phyloP scores from a whole-genome alignment of 495 filamentous ascomycete species.

The Aspergillus egyptiacus region DNA sequence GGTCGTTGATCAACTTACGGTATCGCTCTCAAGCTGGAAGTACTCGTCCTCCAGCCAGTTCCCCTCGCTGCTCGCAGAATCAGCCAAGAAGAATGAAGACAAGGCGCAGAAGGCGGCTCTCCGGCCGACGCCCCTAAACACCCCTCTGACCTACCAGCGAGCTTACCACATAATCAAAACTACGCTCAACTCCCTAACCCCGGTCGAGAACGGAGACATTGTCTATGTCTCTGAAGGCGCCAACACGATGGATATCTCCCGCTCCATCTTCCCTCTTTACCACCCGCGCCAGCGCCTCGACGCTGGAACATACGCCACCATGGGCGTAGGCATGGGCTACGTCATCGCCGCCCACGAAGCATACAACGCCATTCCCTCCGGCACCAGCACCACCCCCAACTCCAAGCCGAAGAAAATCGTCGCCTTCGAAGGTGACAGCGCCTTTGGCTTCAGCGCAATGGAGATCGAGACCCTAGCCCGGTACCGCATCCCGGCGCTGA shows the following conservation, averaged over 20 bases:
- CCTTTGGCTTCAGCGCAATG: constrained; percentile 58
- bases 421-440: constrained; percentile 56
- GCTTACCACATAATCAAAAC: constrained; percentile 51
- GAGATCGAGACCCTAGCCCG: constrained; percentile 63
- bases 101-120: constrained; percentile 35
- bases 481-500: constrained; percentile 54
- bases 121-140: constrained; percentile 25
- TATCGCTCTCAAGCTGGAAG: constrained; percentile 37
- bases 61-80: constrained; percentile 25
- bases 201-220: constrained; percentile 42
- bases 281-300: constrained; percentile 57
- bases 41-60: constrained; percentile 37
- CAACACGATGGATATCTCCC: constrained; percentile 64
- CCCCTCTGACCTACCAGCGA: constrained; percentile 49
- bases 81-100: constrained; percentile 46
- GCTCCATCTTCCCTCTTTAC: constrained; percentile 53
- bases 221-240: constrained; percentile 63
- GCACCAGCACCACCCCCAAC: neutral
- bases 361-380: constrained; percentile 41
- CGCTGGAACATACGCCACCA: constrained; percentile 60
- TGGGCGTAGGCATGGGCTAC: constrained; percentile 64
- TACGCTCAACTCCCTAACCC: constrained; percentile 36
- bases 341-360: constrained; percentile 57
- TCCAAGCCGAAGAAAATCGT: constrained; percentile 50
- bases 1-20: constrained; percentile 44